Base-by-base conservation (phyloP, 768 basidiomycete genomes). In the Sporobolomyces roseus region DNA sequence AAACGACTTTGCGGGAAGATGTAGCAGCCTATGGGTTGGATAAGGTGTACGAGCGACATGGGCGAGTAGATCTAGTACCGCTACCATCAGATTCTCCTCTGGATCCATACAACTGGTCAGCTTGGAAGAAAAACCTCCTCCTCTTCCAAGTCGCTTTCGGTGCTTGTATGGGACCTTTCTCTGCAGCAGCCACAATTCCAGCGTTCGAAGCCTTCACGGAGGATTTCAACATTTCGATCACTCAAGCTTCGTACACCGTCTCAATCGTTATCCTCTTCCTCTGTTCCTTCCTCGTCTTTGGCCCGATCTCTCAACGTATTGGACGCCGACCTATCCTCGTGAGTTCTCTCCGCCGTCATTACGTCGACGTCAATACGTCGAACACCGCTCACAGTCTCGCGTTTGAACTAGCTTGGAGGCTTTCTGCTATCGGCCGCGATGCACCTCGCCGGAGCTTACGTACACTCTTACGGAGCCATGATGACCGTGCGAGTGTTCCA, bases 401-500 rank as follows among this genome's bases (percentile, higher is more conserved):
- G n/a, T 25, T 50, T 27, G 8, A 10, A 19, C 9, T 30, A 68
- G 66, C 65, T 73, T n/a, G n/a, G 32, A 3, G 53, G 52, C 3
- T 32, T 56, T 16, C 17, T 66, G 6, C 23, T 73, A 19, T 54
- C 61, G 3, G 65, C 68, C 9, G 61, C 45, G 8, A 25, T 66
- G 4, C 56, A 64, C 46, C 36, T 73, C n/a, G 72, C 68, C 5
- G 61, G 61, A 35, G 72, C 61, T 0, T 73, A 70, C 61, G 46
- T 43, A 30, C 27, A 61, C 33, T 54, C 61, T 8, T 73, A 73
- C 41, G 72, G 72, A 17, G 41, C 65, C 1, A 41, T 73, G 8
- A 73, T 73, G 72, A 56, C 68, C 1, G 38, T 56, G 10, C 64
- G 72, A 3, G 67, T 64, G 19, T 63, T 73, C 41, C 72, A 73